Base-by-base conservation (phyloP, 2,329 filamentous ascomycete species). In the Diaporthe citri region DNA sequence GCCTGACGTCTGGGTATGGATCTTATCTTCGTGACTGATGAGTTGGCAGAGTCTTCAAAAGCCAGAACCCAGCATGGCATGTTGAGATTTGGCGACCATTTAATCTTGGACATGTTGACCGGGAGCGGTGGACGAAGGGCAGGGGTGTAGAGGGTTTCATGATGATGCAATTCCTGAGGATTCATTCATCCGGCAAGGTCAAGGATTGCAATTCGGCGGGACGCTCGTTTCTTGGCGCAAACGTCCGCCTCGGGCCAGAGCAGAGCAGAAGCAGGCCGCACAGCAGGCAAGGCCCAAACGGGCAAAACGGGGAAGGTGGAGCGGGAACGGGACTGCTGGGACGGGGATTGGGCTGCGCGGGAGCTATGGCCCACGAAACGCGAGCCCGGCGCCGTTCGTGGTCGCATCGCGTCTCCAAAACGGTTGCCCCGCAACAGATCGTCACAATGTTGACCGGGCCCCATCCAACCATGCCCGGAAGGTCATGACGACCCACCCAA, bases 361-460 rank as follows among this genome's bases (percentile, higher is more conserved):
- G 31, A 67, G 64, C 64, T 67, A 39, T 52, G 22, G 64, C 64
- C 64, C 46, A 52, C 46, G 28, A 51, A 67, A 67, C 64, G 64
- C 64, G 64, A 67, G 46, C 31, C 20, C n/a, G 64, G 22, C 64
- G 64, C 64, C 64, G 64, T 67, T 52, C 46, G 46, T 52, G 64
- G 64, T 52, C 7, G 64, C 15, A 52, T 67, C 64, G 64, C 64
- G 64, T 67, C 64, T 52, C 43, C 64, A 67, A 67, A 41, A 67
- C 64, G 64, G 64, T 67, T 67, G 64, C 64, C 64, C 64, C 64
- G 64, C 64, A 67, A 67, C 64, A 39, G 3, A 67, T 28, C 46
- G 64, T 67, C 64, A 67, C 64, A 67, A 67, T 67, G 64, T 67
- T 67, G 64, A 67, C 64, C 20, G 64, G 64, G 64, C 64, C 39